Evolutionary conservation across 2,329 filamentous ascomycete species (phyloP).

Genomic region (Aspergillus eucalypticola): DNA sequence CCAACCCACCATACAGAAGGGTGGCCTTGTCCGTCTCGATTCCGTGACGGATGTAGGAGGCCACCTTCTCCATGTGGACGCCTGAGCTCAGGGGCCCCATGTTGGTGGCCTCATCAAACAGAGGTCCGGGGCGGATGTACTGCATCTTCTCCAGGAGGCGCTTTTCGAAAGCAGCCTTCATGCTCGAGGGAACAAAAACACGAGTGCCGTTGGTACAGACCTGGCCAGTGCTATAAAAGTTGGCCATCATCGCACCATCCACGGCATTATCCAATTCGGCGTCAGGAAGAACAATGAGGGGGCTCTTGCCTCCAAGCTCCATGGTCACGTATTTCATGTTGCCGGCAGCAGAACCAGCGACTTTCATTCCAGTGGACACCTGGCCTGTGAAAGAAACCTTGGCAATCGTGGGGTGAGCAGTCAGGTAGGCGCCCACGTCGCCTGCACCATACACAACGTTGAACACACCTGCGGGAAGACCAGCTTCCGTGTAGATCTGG

Average conservation of each 20-base stretch:
- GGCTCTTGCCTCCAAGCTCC: constrained; percentile 87
- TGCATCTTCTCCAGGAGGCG: constrained; percentile 69
- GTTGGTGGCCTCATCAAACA: constrained; percentile 73
- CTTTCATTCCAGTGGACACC: constrained; percentile 78
- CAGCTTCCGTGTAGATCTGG: constrained; percentile 74
- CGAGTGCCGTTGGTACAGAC: constrained; percentile 92
- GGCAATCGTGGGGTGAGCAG: constrained; percentile 69
- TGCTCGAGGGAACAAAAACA: constrained; percentile 71
- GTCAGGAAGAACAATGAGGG: constrained; percentile 76
- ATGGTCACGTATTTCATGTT: constrained; percentile 90
- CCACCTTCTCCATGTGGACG: constrained; percentile 73
- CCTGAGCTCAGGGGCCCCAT: constrained; percentile 80
- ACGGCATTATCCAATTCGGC: constrained; percentile 77
- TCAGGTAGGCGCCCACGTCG: constrained; percentile 73
- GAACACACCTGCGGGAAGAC: constrained; percentile 79
- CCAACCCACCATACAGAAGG: constrained; percentile 69
- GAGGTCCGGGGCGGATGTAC: constrained; percentile 69
- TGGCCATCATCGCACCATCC: constrained; percentile 88
- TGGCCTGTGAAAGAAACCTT: constrained; percentile 92
- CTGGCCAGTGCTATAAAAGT: constrained; percentile 88
- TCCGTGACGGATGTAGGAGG: constrained; percentile 74
- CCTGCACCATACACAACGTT: constrained; percentile 82
- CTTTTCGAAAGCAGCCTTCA: constrained; percentile 69
- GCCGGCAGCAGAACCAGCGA: constrained; percentile 71
- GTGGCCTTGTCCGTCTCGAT: constrained; percentile 71